A percentile compares a stretch with the other conserved stretches of the same genome.
phyloP scores from a whole-genome alignment of 2,329 filamentous ascomycete species.

The Fusarium dimerum region DNA sequence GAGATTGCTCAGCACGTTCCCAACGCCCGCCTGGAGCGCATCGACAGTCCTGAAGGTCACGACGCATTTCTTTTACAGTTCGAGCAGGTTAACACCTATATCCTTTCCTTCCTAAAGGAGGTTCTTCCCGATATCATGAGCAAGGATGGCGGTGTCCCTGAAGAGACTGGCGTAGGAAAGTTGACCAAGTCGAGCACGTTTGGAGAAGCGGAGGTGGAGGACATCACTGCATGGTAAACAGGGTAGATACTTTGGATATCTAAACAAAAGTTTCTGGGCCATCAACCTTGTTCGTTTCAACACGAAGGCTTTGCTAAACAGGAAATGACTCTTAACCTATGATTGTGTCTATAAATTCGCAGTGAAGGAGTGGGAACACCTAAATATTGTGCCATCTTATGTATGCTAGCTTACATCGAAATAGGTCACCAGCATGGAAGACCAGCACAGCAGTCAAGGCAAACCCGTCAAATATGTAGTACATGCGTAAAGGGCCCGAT shows the following conservation, averaged over 20 bases:
- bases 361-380: no score
- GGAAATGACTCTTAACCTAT: no score
- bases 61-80: conserved; percentile 97
- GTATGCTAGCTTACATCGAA: no score
- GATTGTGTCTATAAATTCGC: no score
- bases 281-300: background rate
- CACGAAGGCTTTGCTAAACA: background rate
- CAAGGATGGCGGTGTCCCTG: conserved; percentile 52
- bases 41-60: conserved; percentile 92
- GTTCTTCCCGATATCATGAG: conserved; percentile 87
- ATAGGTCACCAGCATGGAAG: no score
- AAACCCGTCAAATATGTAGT: no score
- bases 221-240: conserved; percentile 88
- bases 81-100: conserved; percentile 90
- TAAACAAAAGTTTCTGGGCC: no score
- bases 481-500: no score
- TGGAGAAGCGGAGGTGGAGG: conserved; percentile 92
- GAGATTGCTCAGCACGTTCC: conserved; percentile 83
- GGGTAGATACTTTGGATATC: no score
- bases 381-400: no score
- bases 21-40: conserved; percentile 76
- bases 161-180: conserved; percentile 56
- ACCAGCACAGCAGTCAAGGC: no score
- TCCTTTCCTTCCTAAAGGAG: conserved; percentile 80
- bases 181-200: conserved; percentile 88